Base-by-base conservation (phyloP, 2,329 filamentous ascomycete genomes). In the Blumeria graminis region DNA sequence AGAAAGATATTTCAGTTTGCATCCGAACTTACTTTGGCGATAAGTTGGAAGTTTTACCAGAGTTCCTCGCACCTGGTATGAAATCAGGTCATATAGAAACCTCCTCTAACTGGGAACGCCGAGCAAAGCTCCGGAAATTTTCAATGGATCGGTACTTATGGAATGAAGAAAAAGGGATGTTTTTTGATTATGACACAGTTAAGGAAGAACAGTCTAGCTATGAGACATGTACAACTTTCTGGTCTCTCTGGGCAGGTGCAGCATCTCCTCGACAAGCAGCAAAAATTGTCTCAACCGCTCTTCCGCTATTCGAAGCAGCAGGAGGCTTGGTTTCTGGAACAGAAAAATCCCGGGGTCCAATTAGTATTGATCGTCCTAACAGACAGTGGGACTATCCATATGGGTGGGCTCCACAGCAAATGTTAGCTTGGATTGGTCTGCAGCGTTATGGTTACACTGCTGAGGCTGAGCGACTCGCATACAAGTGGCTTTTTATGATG, bases 331-430 rank as follows among this genome's bases (percentile, higher is more conserved):
- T 94, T 1, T 90, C 89, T 0, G 90, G 90, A 56, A 94, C 90
- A 0, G 81, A 94, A 66, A 79, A 88, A 68, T 94, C 87, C 56
- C 84, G 92, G 48, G 92, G 92, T 43, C 72, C 75, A 35, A 73
- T 94, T 59, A 81, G 84, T 11, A 70, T 95, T 41, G 79, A 89
- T 63, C 78, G 90, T 52, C 92, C 92, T 7, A 96, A 95, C 68
- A 81, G 92, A 63, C 92, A 98, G 68, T 98, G 92, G 92, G 92
- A 98, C 68, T 96, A 88, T 67, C 92, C 92, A 0, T 96, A 92
- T 66, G 92, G 92, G 58, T 98, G 92, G 92, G 92, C 92, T 56
- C 92, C 92, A 35, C 92, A 98, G 73, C 92, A 98, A 72, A 96
- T 98, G 72, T 78, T 98, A 45, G 90, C 92, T 0, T 98, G 92